Percentiles rank a stretch among this genome's conserved stretches.
phyloP scores from a whole-genome alignment of 345 rosid species.

The Ceriops decandra region DNA sequence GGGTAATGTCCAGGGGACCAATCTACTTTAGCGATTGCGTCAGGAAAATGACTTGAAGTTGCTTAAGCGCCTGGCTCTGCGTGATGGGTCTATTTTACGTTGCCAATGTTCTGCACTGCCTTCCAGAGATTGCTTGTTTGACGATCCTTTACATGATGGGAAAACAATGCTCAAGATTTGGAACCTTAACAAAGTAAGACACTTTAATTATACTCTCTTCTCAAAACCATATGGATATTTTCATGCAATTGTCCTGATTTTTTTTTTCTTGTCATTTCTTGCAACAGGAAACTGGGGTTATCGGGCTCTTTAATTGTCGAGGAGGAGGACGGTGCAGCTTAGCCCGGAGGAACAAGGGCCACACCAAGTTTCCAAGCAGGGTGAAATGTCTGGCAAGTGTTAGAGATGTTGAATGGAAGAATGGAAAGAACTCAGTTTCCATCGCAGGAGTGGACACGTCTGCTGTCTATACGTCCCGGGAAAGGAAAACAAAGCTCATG shows the following conservation, averaged over 20 bases:
- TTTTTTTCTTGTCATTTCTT: neutral
- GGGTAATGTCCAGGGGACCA: conserved; percentile 29
- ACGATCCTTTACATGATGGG: conserved; percentile 13
- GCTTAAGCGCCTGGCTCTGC: conserved; percentile 25
- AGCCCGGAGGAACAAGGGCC: conserved; percentile 2
- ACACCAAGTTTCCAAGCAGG: conserved; percentile 6
- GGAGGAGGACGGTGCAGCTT: conserved; percentile 28
- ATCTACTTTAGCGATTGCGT: conserved; percentile 29
- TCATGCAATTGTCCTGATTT: neutral
- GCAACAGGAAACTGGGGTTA: conserved; percentile 17
- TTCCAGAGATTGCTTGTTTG: conserved; percentile 24
- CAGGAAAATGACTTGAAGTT: conserved; percentile 31
- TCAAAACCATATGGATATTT: neutral
- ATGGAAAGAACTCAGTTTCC: neutral
- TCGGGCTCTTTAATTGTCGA: conserved; percentile 31
- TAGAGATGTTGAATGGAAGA: conserved; percentile 21
- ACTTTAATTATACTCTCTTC: too few species aligned
- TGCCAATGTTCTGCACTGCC: conserved; percentile 31
- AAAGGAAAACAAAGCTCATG: conserved; percentile 17
- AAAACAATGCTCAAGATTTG: neutral
- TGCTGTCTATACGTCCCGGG: conserved; percentile 15
- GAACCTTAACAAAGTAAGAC: conserved; percentile 2
- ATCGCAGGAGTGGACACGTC: neutral
- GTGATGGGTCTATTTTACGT: conserved; percentile 28
- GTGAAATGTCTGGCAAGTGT: neutral